Evolutionary conservation across 129 eudicot species (phyloP), one percentile per base, ranked within the genome.

Genomic region (Calendula officinalis): DNA sequence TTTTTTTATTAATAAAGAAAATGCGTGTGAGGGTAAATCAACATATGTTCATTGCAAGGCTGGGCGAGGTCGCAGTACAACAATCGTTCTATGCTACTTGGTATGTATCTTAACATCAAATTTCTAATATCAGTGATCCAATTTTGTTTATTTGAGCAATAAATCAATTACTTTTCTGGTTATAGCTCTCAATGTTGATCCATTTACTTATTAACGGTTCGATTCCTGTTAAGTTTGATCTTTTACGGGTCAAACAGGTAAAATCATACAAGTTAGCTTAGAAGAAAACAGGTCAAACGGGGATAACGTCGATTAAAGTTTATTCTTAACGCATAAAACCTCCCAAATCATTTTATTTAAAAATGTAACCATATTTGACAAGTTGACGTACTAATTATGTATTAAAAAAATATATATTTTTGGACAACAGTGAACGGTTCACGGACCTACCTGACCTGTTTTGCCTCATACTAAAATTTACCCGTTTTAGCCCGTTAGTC

Each of bases 11-110:
- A 43, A 27, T 79, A 56, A 64, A 88, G 87, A 72, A 41, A 85
- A 89, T 64, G 90, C 94, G 8, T 80, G 75, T 7, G 48, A 64
- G 17, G 85, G 87, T n/a, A 78, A 80, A 76, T 80, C 89, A 30
- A 89, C 96, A 32, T 89, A 89, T 40, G 90, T 89, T 12, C 96
- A 89, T 71, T 89, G 96, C 27, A 89, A 89, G 80, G 96, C 96
- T 41, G 94, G 96, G 36, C 75, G 96, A 44, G 96, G 96, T 11
- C 89, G 96, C 50, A 89, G 96, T 64, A 89, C 96, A 16, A 89
- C 96, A 8, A 70, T 89, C 42, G 94, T 89, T 46, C 78, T 89
- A 34, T 85, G 96, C 76, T 89, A 89, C 73, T 71, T 89, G 89
- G 96, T 89, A 75, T 5, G 77, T 48, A 57, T 35, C 12, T 7